These are phyloP conservation scores for Corymbia citriodora DNA, from an alignment of 441 rosid species.

Conservation along the genomic window DNA sequence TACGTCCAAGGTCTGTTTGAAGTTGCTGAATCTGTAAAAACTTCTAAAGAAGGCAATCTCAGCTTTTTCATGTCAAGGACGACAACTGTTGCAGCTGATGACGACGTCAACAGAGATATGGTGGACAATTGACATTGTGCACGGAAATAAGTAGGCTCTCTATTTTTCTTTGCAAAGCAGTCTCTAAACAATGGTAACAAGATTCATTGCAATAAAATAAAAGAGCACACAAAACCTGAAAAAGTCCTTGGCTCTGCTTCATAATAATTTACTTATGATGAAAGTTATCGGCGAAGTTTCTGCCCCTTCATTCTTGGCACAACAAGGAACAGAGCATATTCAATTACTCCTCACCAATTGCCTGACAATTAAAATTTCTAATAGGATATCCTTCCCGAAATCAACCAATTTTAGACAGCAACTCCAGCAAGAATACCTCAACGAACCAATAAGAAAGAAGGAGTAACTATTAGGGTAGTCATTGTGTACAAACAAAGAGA, in stretches of 20 bases:
- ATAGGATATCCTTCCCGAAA: background rate
- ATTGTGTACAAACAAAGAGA: background rate
- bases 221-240: background rate
- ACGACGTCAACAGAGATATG: slow-evolving; percentile 31
- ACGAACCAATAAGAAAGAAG: background rate
- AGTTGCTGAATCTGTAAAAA: slow-evolving; percentile 39
- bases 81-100: slow-evolving; percentile 21
- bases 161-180: slow-evolving; percentile 54
- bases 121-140: slow-evolving; percentile 72
- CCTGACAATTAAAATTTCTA: background rate
- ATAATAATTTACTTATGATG: background rate
- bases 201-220: background rate
- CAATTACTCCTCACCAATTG: background rate
- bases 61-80: slow-evolving; percentile 73
- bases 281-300: background rate
- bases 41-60: slow-evolving; percentile 64
- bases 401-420: background rate
- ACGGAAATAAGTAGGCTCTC: slow-evolving; percentile 41
- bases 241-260: background rate
- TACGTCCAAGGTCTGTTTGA: slow-evolving; percentile 58
- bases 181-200: slow-evolving; percentile 5
- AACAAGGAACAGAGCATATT: background rate
- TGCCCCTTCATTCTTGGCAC: background rate
- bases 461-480: background rate
- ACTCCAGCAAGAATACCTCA: background rate